These are phyloP conservation scores for Setaria italica DNA, from an alignment of 202 grass and related monocot genomes.

Conservation along the genomic window DNA sequence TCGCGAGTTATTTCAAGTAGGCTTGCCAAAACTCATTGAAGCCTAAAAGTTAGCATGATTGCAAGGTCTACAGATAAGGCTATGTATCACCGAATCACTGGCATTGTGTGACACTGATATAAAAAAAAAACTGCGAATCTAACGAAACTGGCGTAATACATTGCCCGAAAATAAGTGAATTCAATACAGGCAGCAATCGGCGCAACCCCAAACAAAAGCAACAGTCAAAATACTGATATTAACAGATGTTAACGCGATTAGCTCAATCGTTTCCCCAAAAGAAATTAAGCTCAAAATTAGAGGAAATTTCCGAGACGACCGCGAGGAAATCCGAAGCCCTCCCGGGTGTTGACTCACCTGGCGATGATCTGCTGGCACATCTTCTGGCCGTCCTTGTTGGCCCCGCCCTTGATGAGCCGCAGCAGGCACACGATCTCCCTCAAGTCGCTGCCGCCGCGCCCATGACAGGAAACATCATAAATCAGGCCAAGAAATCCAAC, in stretches of 20 bases:
- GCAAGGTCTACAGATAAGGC: not conserved
- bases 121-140: not conserved
- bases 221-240: not conserved
- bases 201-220: not conserved
- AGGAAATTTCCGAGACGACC: not conserved
- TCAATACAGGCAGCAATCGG: not conserved
- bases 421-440: conserved; percentile 70
- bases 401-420: conserved; percentile 77
- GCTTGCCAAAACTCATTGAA: not conserved
- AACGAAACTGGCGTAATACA: not conserved
- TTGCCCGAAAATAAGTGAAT: not conserved
- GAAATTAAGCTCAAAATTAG: not conserved
- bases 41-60: not conserved
- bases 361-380: conserved; percentile 64
- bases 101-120: not conserved
- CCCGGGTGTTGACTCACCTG: conserved; percentile 38
- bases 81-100: not conserved
- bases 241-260: not conserved
- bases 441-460: conserved; percentile 61
- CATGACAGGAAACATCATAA: not conserved
- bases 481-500: not conserved
- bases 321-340: not conserved
- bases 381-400: conserved; percentile 69
- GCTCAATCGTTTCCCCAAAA: not conserved
- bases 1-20: not conserved